These are phyloP conservation scores for Cyclocybe cylindracea DNA, from an alignment of 768 basidiomycete genomes.

Conservation along the genomic window DNA sequence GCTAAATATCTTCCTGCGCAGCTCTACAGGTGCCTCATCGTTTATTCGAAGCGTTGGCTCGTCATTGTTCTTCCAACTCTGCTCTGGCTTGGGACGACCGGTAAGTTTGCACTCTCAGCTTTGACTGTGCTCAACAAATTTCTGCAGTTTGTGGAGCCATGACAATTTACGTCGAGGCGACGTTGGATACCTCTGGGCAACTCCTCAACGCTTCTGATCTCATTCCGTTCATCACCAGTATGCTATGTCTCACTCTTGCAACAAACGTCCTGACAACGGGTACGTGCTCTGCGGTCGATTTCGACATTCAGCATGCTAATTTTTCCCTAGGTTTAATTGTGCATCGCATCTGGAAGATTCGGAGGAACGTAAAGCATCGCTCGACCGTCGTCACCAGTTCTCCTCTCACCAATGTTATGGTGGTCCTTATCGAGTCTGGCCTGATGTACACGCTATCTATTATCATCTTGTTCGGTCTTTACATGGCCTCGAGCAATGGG, in stretches of 20 bases:
- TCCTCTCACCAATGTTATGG: slow-evolving; percentile 27
- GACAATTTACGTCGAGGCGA: slow-evolving; percentile 33
- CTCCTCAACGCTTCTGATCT: slow-evolving; percentile 28
- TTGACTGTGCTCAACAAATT: neutral
- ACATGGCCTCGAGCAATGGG: slow-evolving; percentile 36
- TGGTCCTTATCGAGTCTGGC: slow-evolving; percentile 40
- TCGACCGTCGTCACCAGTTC: slow-evolving; percentile 15
- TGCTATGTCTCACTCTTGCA: slow-evolving; percentile 35
- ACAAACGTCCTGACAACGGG: slow-evolving; percentile 39
- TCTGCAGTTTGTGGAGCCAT: slow-evolving; percentile 32
- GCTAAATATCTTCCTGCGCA: slow-evolving; percentile 8
- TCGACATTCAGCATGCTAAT: neutral
- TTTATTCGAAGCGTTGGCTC: slow-evolving; percentile 32
- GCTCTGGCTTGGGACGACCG: slow-evolving; percentile 38
- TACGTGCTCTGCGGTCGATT: slow-evolving; percentile 14
- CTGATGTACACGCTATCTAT: slow-evolving; percentile 38
- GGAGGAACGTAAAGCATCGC: slow-evolving; percentile 24
- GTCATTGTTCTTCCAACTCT: slow-evolving; percentile 29
- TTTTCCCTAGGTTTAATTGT: slow-evolving; percentile 35
- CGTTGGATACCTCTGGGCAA: slow-evolving; percentile 21
- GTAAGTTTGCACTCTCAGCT: slow-evolving; percentile 14
- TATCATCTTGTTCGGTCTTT: slow-evolving; percentile 33
- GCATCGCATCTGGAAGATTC: slow-evolving; percentile 34
- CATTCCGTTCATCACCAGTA: slow-evolving; percentile 37
- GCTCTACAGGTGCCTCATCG: slow-evolving; percentile 40